Conservation (phyloP, 2,329 filamentous ascomycete genomes). For the Fusarium albidum region DNA sequence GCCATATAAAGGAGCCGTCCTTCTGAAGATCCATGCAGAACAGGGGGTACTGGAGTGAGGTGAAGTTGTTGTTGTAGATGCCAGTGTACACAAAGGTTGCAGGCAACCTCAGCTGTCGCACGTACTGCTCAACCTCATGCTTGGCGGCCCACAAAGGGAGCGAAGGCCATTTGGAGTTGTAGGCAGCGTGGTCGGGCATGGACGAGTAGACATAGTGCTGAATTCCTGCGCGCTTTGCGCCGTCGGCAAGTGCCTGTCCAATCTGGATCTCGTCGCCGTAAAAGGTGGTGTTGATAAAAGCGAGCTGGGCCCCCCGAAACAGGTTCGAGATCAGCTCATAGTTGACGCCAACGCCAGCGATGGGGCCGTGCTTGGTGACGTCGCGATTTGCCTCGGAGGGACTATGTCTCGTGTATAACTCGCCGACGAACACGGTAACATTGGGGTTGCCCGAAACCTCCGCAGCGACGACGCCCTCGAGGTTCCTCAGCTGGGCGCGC, state of each 20-base stretch:
- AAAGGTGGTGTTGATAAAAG: constrained; percentile 98
- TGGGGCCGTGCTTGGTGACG: constrained; percentile 74
- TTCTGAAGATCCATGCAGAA: constrained; percentile 92
- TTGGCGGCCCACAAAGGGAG: constrained; percentile 93
- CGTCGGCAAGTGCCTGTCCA: constrained; percentile 86
- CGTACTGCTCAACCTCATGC: constrained; percentile 90
- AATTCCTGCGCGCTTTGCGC: constrained; percentile 83
- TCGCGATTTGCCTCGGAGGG: constrained; percentile 61
- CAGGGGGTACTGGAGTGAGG: constrained; percentile 86
- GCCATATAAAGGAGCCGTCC: constrained; percentile 90
- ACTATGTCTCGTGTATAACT: constrained; percentile 66
- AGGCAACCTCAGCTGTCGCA: constrained; percentile 81
- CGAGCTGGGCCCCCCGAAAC: constrained; percentile 84
- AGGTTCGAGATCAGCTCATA: constrained; percentile 76
- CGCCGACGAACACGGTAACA: constrained; percentile 70
- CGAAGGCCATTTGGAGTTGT: constrained; percentile 79
- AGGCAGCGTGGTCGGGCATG: constrained; percentile 92
- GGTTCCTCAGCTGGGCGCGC: constrained; percentile 87
- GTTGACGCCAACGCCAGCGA: constrained; percentile 73
- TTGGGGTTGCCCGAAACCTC: constrained; percentile 86
- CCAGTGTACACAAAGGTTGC: constrained; percentile 95
- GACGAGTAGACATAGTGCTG: constrained; percentile 96
- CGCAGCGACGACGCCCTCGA: constrained; percentile 85
- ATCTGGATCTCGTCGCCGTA: constrained; percentile 95
- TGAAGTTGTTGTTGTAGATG: constrained; percentile 99